Evolutionary conservation across 1,284 basidiomycete species (phyloP).

Genomic region (Leccinum pachyderme): DNA sequence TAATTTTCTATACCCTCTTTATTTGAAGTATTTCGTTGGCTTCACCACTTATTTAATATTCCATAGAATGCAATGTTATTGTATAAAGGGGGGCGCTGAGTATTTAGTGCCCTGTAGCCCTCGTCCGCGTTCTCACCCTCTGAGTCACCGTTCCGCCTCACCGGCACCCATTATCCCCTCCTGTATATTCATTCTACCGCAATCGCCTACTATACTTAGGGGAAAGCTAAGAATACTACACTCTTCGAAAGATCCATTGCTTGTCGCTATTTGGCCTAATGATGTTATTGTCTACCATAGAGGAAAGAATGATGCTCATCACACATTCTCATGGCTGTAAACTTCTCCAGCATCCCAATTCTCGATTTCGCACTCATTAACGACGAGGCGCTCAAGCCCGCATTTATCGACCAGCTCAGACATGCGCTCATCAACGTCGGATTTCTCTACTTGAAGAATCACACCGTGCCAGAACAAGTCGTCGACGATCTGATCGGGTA

Average conservation of each 20-base stretch:
- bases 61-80: neutral
- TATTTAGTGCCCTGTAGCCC: neutral
- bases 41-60: neutral
- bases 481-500: slow-evolving; percentile 32
- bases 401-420: slow-evolving; percentile 48
- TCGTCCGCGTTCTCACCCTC: too few relatives aligned
- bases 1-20: neutral
- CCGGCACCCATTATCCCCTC: too few relatives aligned
- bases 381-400: slow-evolving; percentile 27
- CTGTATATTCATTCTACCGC: too few relatives aligned
- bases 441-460: slow-evolving; percentile 51
- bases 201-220: too few relatives aligned
- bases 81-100: neutral
- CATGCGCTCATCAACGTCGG: slow-evolving; percentile 54
- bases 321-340: slow-evolving; percentile 25
- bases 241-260: too few relatives aligned
- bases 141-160: too few relatives aligned
- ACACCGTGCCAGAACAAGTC: slow-evolving; percentile 37
- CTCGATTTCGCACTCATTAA: slow-evolving; percentile 32
- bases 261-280: too few relatives aligned
- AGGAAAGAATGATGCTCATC: too few relatives aligned
- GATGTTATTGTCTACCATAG: too few relatives aligned
- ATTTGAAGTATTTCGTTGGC: neutral
- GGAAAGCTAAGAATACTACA: too few relatives aligned
- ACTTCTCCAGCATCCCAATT: slow-evolving; percentile 33